Conservation (phyloP, 1,139 yeast species). For the Candida neerlandica region DNA sequence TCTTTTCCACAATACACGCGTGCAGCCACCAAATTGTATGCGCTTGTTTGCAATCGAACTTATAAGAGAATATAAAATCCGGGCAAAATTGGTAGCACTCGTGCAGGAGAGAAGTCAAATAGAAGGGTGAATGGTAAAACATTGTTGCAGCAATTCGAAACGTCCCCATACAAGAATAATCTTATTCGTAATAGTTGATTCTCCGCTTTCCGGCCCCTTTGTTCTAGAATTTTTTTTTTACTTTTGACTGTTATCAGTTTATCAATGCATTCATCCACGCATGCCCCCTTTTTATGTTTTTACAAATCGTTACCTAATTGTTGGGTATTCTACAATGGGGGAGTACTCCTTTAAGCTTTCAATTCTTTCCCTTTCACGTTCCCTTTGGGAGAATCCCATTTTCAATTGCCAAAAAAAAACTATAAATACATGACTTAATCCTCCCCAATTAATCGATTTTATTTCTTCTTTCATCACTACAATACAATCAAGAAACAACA, state of each 20-base stretch:
- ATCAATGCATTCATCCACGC: neutral
- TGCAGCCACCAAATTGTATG: neutral
- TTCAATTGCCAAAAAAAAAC: neutral
- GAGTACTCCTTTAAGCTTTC: neutral
- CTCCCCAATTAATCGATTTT: neutral
- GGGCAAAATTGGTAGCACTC: neutral
- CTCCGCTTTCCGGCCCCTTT: neutral
- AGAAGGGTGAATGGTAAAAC: neutral
- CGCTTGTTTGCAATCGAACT: conserved; percentile 2
- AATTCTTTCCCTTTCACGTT: neutral
- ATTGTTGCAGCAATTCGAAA: neutral
- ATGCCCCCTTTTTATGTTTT: neutral
- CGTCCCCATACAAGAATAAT: neutral
- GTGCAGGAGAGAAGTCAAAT: neutral
- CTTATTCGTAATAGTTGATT: neutral
- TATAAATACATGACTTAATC: neutral
- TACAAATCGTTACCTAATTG: conserved; percentile 3
- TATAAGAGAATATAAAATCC: neutral
- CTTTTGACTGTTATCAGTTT: conserved; percentile 1
- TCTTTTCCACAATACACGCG: neutral
- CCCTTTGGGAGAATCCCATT: no score
- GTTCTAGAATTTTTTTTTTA: neutral
- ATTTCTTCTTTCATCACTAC: neutral
- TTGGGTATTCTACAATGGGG: neutral
- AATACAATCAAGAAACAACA: neutral